Percentiles rank a stretch among this genome's conserved stretches.
These are phyloP conservation scores for Rachicladosporium sp. DNA, from an alignment of 2,329 filamentous ascomycete genomes.

Conservation along the genomic window DNA sequence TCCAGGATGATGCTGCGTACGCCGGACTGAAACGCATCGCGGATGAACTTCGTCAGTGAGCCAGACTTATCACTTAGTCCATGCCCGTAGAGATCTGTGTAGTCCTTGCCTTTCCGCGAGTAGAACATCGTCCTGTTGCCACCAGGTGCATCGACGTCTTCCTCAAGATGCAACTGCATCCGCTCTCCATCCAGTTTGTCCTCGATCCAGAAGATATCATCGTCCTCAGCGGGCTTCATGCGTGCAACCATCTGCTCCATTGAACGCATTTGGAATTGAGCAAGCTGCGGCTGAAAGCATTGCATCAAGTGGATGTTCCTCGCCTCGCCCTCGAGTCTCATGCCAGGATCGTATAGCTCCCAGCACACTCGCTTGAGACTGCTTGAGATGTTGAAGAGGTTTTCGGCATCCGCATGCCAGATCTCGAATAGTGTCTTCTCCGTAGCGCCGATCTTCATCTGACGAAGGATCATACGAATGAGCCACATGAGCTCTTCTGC, in stretches of 20 bases:
- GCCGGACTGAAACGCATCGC: conserved; percentile 60
- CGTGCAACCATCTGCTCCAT: conserved; percentile 68
- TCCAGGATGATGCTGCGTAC: conserved; percentile 85
- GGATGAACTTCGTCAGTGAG: conserved; percentile 68
- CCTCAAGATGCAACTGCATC: conserved; percentile 88
- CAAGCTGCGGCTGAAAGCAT: conserved; percentile 91
- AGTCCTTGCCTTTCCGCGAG: conserved; percentile 93
- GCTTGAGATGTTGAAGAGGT: conserved; percentile 73
- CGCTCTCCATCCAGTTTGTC: conserved; percentile 95
- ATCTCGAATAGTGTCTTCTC: conserved; percentile 75
- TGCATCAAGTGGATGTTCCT: conserved; percentile 73
- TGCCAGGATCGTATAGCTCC: conserved; percentile 66
- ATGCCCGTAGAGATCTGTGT: conserved; percentile 83
- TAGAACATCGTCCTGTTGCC: conserved; percentile 73
- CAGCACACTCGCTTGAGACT: conserved; percentile 85
- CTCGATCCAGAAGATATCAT: conserved; percentile 85
- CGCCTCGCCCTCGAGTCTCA: conserved; percentile 63
- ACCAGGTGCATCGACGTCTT: conserved; percentile 55
- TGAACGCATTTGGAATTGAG: conserved; percentile 75
- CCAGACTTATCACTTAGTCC: conserved; percentile 62
- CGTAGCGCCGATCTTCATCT: conserved; percentile 63
- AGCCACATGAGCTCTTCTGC: conserved; percentile 89
- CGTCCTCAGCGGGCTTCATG: conserved; percentile 53
- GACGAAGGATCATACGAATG: conserved; percentile 80
- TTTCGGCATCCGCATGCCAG: conserved; percentile 42